phyloP scores from a whole-genome alignment of 768 basidiomycete genomes.

The Pisolithus orientalis region DNA sequence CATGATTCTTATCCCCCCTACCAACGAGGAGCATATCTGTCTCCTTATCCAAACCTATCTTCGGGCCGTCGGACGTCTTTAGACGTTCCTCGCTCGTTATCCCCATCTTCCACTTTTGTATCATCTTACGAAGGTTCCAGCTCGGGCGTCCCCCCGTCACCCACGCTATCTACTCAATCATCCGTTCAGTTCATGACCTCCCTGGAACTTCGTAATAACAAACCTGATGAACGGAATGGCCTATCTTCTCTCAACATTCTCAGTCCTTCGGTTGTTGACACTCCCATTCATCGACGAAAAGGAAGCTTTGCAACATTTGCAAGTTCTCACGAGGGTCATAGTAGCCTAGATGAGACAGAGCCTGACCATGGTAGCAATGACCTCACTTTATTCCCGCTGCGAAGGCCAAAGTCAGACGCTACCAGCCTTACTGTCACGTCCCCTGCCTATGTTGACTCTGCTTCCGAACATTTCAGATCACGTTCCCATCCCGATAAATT shows the following conservation, averaged over 20 bases:
- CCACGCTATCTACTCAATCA: slow-evolving; percentile 64
- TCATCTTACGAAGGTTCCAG: slow-evolving; percentile 40
- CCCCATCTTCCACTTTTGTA: slow-evolving; percentile 25
- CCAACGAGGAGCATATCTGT: slow-evolving; percentile 15
- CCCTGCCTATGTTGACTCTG: slow-evolving; percentile 35
- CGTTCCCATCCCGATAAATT: slow-evolving; percentile 11
- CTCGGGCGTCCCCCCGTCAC: slow-evolving; percentile 55
- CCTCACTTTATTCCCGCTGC: slow-evolving; percentile 23
- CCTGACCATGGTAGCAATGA: slow-evolving; percentile 35
- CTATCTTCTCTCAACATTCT: slow-evolving; percentile 47
- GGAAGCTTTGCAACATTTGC: slow-evolving; percentile 50
- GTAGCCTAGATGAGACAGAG: slow-evolving; percentile 40
- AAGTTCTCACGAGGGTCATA: slow-evolving; percentile 35
- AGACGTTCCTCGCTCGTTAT: slow-evolving; percentile 24
- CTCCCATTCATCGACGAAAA: slow-evolving; percentile 43
- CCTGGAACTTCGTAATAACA: slow-evolving; percentile 59
- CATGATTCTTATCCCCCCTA: background rate
- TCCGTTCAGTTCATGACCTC: slow-evolving; percentile 54
- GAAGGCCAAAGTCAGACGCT: slow-evolving; percentile 31
- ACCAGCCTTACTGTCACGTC: slow-evolving; percentile 31
- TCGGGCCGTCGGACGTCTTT: slow-evolving; percentile 18
- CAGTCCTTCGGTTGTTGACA: slow-evolving; percentile 30
- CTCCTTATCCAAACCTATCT: slow-evolving; percentile 8
- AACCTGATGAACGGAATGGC: slow-evolving; percentile 53
- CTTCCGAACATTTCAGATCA: slow-evolving; percentile 23